Evolutionary conservation across 1,139 yeast genomes (phyloP), one percentile per base, ranked within the genome.

Genomic region (Sugiyamaella grinbergsii): DNA sequence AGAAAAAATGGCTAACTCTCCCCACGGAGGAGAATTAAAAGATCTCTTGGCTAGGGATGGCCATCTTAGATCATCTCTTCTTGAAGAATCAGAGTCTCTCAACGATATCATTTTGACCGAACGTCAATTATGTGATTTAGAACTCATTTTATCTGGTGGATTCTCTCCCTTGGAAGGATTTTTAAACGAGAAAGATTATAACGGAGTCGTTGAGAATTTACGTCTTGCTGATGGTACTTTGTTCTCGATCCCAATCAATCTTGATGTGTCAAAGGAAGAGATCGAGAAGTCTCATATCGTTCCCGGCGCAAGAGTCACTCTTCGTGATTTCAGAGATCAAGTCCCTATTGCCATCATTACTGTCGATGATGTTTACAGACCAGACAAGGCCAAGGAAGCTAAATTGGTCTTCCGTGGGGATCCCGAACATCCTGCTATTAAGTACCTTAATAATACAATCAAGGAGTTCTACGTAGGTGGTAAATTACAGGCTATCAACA

Each of bases 401-500:
- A 71, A 81, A 59, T 78, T 83, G 64, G 97, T 90, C 20, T 91
- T 90, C 73, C 82, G 98, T 68, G 98, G 98, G 57, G 98, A 91
- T 69, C 93, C 95, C 42, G 98, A 91, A 68, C 98, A 91, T 71
- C 98, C 98, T 16, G 97, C 98, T 18, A 76, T 86, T 63, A 78
- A 76, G 63, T 91, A 88, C 71, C 77, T 91, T 62, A 67, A 71
- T 64, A 82, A 86, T 58, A 76, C 78, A 48, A 93, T 91, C 44
- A 91, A 93, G 64, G 96, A 88, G 29, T 80, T 75, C 63, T 90
- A 91, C 70, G 75, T 91, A 47, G 98, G 98, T 63, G 98, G 98
- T 62, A 77, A 83, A 44, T 64, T 91, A 51, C 88, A 89, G 68
- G 96, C 96, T 41, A 79, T 91, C 60, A 80, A 78, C 66, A 79